These are phyloP conservation scores for Lactifluus piperatus DNA, from an alignment of 768 basidiomycete genomes.

Conservation along the genomic window DNA sequence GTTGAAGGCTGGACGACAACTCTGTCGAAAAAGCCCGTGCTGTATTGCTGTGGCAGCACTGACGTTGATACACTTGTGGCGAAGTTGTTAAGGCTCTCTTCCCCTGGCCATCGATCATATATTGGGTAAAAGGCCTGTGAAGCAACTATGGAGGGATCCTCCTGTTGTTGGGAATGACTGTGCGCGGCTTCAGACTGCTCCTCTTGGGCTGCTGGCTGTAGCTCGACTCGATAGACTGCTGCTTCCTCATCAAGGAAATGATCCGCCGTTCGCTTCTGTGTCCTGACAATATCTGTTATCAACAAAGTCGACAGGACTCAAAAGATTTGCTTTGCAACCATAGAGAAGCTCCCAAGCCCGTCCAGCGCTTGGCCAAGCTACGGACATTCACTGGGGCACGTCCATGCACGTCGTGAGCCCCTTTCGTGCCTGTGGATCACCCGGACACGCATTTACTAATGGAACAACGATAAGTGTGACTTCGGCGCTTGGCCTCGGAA, in stretches of 20 bases:
- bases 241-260: constrained; percentile 28
- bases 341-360: constrained; percentile 66
- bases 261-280: constrained; percentile 55
- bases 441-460: constrained; percentile 52
- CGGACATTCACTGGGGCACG: constrained; percentile 52
- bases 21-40: constrained; percentile 58
- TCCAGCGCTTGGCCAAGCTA: constrained; percentile 68
- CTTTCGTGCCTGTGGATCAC: constrained; percentile 59
- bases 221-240: constrained; percentile 2
- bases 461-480: background rate
- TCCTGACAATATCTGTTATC: constrained; percentile 24
- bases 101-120: constrained; percentile 41
- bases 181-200: constrained; percentile 13
- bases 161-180: constrained; percentile 15
- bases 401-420: constrained; percentile 63
- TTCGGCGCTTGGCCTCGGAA: background rate
- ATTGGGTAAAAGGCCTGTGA: constrained; percentile 26
- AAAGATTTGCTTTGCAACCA: constrained; percentile 42
- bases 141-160: background rate
- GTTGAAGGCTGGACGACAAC: constrained; percentile 22
- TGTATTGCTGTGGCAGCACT: constrained; percentile 66
- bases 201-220: constrained; percentile 2
- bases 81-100: constrained; percentile 24
- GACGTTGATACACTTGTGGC: constrained; percentile 54
- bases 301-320: constrained; percentile 2